Conservation (phyloP, 306 rosid species). For the Oemleria cerasiformis region DNA sequence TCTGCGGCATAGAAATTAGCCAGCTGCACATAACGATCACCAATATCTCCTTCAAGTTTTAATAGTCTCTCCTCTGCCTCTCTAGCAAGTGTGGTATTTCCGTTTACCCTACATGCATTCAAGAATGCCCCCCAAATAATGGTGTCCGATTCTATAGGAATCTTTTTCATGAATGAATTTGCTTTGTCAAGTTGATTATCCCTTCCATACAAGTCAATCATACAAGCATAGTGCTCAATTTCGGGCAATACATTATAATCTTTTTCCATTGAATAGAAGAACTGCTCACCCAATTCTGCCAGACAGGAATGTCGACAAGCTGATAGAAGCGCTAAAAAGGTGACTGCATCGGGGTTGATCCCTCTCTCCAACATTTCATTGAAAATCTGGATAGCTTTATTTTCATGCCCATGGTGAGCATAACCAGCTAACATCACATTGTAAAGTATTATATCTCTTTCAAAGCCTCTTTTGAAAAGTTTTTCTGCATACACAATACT, state of each 20-base stretch:
- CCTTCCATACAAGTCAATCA: constrained; percentile 85
- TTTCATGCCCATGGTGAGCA: constrained; percentile 69
- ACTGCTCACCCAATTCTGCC: constrained; percentile 55
- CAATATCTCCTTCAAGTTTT: constrained; percentile 39
- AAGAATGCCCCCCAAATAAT: constrained; percentile 67
- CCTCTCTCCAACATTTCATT: constrained; percentile 51
- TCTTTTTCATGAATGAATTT: constrained; percentile 45
- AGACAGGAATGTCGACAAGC: constrained; percentile 68
- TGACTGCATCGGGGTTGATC: constrained; percentile 55
- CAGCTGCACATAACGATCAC: constrained; percentile 72
- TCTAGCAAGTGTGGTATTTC: constrained; percentile 45
- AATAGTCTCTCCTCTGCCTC: constrained; percentile 52
- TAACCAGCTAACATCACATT: constrained; percentile 77
- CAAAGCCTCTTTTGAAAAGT: constrained; percentile 32
- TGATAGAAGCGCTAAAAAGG: constrained; percentile 73
- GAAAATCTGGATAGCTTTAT: constrained; percentile 54
- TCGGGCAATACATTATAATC: constrained; percentile 53
- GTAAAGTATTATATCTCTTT: constrained; percentile 51
- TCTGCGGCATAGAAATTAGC: constrained; percentile 73
- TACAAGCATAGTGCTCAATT: constrained; percentile 69
- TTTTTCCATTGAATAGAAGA: constrained; percentile 56
- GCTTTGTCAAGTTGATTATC: constrained; percentile 61
- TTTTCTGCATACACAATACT: constrained; percentile 51
- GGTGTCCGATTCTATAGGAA: constrained; percentile 52
- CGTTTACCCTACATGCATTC: constrained; percentile 63